These are phyloP conservation scores for Lachancea lanzarotensis DNA, from an alignment of 805 yeast species.

Conservation along the genomic window DNA sequence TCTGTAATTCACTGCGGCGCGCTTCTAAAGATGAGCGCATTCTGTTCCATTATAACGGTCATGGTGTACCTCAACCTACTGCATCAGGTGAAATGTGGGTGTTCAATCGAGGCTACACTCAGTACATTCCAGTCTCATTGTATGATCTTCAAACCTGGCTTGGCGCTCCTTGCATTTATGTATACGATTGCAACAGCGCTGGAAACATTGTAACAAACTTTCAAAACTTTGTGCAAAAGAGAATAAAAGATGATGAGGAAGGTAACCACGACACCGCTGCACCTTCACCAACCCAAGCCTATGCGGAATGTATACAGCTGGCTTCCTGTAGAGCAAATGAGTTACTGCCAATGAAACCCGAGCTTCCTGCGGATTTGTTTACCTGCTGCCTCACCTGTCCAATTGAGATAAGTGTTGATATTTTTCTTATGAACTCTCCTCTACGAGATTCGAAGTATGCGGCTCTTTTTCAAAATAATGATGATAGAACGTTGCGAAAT, in stretches of 20 bases:
- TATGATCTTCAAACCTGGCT: slow-evolving; percentile 95
- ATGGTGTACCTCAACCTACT: slow-evolving; percentile 97
- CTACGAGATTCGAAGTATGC: slow-evolving; percentile 41
- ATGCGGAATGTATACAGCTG: slow-evolving; percentile 81
- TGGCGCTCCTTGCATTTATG: slow-evolving; percentile 95
- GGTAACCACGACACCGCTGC: slow-evolving; percentile 39
- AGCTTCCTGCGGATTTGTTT: slow-evolving; percentile 90
- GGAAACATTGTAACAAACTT: slow-evolving; percentile 89
- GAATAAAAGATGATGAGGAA: slow-evolving; percentile 80
- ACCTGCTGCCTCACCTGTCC: slow-evolving; percentile 95
- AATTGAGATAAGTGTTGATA: slow-evolving; percentile 84
- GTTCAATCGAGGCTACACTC: slow-evolving; percentile 93
- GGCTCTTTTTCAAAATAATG: slow-evolving; percentile 34
- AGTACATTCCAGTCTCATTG: slow-evolving; percentile 92
- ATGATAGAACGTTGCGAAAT: slow-evolving; percentile 20
- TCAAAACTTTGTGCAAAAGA: slow-evolving; percentile 80
- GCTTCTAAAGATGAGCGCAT: slow-evolving; percentile 92
- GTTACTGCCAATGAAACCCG: slow-evolving; percentile 85
- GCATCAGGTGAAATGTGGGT: slow-evolving; percentile 98
- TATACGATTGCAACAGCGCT: slow-evolving; percentile 90
- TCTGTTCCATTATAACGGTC: slow-evolving; percentile 93
- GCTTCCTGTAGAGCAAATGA: slow-evolving; percentile 91
- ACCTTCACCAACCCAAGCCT: slow-evolving; percentile 42
- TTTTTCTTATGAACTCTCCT: slow-evolving; percentile 85
- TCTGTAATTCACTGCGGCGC: slow-evolving; percentile 81